These are phyloP conservation scores for Aureobasidium sp. DNA, from an alignment of 2,329 filamentous ascomycete species.

Conservation along the genomic window DNA sequence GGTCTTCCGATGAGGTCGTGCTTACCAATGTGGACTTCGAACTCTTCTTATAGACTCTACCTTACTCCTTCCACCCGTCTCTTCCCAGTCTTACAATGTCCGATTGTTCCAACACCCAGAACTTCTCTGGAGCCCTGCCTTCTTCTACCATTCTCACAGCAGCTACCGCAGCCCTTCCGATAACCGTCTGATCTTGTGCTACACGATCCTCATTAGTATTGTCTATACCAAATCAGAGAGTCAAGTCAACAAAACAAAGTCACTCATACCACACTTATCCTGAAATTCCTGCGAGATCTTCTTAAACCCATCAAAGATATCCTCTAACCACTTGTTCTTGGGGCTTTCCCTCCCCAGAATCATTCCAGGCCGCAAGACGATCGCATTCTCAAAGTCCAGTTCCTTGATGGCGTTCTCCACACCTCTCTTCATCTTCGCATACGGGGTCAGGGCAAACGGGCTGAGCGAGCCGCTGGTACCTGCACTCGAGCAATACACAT, in stretches of 20 bases:
- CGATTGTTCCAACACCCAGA: not conserved
- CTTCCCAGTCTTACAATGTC: not conserved
- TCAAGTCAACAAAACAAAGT: not conserved
- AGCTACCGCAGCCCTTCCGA: not conserved
- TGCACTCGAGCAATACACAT: conserved; percentile 28
- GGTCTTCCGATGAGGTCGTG: not conserved
- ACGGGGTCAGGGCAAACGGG: conserved; percentile 22
- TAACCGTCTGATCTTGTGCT: not conserved
- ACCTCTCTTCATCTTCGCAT: conserved; percentile 30
- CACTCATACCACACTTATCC: not conserved
- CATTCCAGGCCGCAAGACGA: conserved; percentile 30
- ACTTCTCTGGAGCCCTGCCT: not conserved
- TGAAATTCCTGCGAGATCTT: not conserved
- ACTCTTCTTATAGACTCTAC: not conserved
- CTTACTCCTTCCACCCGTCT: not conserved
- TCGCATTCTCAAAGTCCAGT: conserved; percentile 28
- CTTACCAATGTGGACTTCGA: not conserved
- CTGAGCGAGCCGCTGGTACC: conserved; percentile 25
- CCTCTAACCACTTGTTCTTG: conserved; percentile 8
- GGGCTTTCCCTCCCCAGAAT: conserved; percentile 23
- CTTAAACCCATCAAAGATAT: not conserved
- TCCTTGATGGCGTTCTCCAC: conserved; percentile 30
- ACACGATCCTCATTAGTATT: not conserved
- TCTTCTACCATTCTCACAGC: not conserved
- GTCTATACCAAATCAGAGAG: not conserved